These are phyloP conservation scores for Penicillium dipodomyicola DNA, from an alignment of 495 filamentous ascomycete genomes.

Conservation along the genomic window DNA sequence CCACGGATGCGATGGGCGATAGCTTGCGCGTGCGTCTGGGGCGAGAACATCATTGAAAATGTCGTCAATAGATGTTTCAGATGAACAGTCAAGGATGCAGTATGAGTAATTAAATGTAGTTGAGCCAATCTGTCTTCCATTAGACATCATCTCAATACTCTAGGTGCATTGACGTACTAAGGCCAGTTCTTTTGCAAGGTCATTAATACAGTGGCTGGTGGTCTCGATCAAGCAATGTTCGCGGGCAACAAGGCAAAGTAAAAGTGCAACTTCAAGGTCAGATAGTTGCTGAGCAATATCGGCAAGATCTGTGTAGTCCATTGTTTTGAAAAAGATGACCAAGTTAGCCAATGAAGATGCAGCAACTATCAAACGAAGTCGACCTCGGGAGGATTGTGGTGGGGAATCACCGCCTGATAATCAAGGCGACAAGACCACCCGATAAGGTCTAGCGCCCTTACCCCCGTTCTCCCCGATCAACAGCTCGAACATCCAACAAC, in stretches of 20 bases:
- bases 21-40: slow-evolving; percentile 23
- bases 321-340: slow-evolving; percentile 36
- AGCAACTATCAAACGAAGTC: not conserved
- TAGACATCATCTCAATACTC: slow-evolving; percentile 5
- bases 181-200: slow-evolving; percentile 67
- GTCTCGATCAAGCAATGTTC: slow-evolving; percentile 89
- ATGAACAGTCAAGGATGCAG: slow-evolving; percentile 67
- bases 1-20: slow-evolving; percentile 19
- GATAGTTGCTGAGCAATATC: slow-evolving; percentile 70
- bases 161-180: slow-evolving; percentile 47
- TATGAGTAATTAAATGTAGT: slow-evolving; percentile 69
- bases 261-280: slow-evolving; percentile 82
- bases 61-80: slow-evolving; percentile 72
- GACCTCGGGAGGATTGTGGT: not conserved
- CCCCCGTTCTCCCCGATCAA: slow-evolving; percentile 16
- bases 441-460: slow-evolving; percentile 20
- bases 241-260: slow-evolving; percentile 73
- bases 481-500: slow-evolving; percentile 13
- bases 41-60: slow-evolving; percentile 67
- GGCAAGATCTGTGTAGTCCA: slow-evolving; percentile 61
- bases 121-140: slow-evolving; percentile 54
- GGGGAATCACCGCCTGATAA: slow-evolving; percentile 8
- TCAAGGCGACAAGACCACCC: slow-evolving; percentile 10
- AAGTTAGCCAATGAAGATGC: slow-evolving; percentile 4
- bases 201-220: slow-evolving; percentile 56